Conservation (phyloP, 2,329 filamentous ascomycete genomes). For the Chalara sp. region DNA sequence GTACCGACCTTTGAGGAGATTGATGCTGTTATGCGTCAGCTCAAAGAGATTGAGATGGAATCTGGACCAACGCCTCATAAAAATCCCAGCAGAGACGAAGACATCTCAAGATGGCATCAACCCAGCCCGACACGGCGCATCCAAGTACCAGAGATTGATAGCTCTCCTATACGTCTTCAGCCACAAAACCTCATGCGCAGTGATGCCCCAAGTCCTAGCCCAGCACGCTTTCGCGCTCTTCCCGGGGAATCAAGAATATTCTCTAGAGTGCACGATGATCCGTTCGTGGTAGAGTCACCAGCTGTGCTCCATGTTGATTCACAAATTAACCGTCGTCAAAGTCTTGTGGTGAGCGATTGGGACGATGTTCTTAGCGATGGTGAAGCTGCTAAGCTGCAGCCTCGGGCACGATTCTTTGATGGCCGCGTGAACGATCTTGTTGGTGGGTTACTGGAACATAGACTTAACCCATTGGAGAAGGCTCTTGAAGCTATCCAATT, state of each 20-base stretch:
- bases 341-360: slow-evolving; percentile 80
- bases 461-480: slow-evolving; percentile 74
- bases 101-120: slow-evolving; percentile 40
- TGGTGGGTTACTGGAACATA: slow-evolving; percentile 66
- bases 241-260: slow-evolving; percentile 40
- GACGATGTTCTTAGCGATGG: slow-evolving; percentile 77
- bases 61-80: slow-evolving; percentile 5
- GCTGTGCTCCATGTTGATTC: slow-evolving; percentile 45
- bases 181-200: slow-evolving; percentile 51
- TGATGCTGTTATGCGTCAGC: slow-evolving; percentile 84
- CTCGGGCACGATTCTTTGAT: slow-evolving; percentile 83
- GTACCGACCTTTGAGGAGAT: slow-evolving; percentile 68
- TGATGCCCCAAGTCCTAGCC: slow-evolving; percentile 68
- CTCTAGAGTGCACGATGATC: slow-evolving; percentile 39
- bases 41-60: slow-evolving; percentile 68
- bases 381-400: slow-evolving; percentile 76
- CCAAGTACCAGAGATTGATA: slow-evolving; percentile 32
- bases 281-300: slow-evolving; percentile 32
- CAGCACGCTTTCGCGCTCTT: slow-evolving; percentile 45
- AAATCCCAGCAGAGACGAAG: slow-evolving; percentile 10
- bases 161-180: slow-evolving; percentile 46
- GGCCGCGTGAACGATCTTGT: slow-evolving; percentile 83
- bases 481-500: slow-evolving; percentile 71
- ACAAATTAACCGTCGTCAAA: slow-evolving; percentile 52
- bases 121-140: slow-evolving; percentile 34